Percentiles rank a stretch among this genome's conserved stretches.
These are phyloP conservation scores for Talaromyces thailandensis DNA, from an alignment of 495 filamentous ascomycete species.

Conservation along the genomic window DNA sequence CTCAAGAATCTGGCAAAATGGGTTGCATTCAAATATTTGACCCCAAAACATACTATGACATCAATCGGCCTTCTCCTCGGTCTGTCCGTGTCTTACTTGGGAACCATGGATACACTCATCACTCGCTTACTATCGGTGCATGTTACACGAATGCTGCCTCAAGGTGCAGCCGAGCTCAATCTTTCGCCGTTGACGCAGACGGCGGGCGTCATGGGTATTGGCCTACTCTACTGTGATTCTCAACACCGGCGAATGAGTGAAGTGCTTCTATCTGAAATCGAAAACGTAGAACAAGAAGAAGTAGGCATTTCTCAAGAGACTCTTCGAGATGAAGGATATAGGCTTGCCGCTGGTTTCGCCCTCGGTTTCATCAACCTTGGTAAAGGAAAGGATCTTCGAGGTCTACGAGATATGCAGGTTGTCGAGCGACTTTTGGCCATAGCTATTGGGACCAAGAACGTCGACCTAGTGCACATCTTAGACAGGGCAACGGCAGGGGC, in stretches of 20 bases:
- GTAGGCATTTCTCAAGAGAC: slow-evolving; percentile 49
- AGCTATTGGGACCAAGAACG: slow-evolving; percentile 78
- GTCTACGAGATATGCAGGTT: slow-evolving; percentile 88
- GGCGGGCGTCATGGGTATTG: slow-evolving; percentile 95
- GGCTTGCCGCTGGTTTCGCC: slow-evolving; percentile 87
- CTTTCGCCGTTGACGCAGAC: slow-evolving; percentile 91
- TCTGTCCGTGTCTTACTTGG: slow-evolving; percentile 84
- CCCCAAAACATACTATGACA: slow-evolving; percentile 97
- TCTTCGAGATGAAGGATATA: slow-evolving; percentile 89
- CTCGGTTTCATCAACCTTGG: slow-evolving; percentile 92
- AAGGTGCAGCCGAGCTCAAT: slow-evolving; percentile 87
- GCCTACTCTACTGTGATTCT: slow-evolving; percentile 86
- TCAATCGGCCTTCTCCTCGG: slow-evolving; percentile 91
- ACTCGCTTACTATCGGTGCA: slow-evolving; percentile 96
- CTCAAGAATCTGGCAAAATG: slow-evolving; percentile 89
- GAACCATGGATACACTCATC: slow-evolving; percentile 92
- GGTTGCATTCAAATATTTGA: slow-evolving; percentile 97
- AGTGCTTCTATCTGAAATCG: slow-evolving; percentile 95
- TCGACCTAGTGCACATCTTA: slow-evolving; percentile 80
- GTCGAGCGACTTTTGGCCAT: slow-evolving; percentile 78
- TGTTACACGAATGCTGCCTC: slow-evolving; percentile 85
- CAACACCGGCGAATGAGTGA: slow-evolving; percentile 98
- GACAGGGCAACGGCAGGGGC: slow-evolving; percentile 89
- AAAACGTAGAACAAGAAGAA: slow-evolving; percentile 71
- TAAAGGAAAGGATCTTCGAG: slow-evolving; percentile 77